Base-by-base conservation (phyloP, 2,329 filamentous ascomycete species). In the Sarocladium oryzae region DNA sequence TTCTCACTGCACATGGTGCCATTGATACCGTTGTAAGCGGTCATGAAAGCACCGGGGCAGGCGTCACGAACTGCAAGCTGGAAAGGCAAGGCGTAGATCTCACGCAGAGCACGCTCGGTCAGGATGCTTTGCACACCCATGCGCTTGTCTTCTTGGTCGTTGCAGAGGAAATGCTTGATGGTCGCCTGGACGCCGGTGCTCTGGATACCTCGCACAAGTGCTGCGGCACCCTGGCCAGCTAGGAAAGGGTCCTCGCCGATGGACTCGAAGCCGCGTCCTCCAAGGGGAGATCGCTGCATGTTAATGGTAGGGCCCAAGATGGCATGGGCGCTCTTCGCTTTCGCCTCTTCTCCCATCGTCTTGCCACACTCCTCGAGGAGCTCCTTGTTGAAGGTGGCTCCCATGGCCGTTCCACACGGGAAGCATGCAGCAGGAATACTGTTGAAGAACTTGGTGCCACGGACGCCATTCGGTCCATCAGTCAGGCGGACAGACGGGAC, bases 381-480 rank as follows among this genome's bases (percentile, higher is more conserved):
- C 5, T 71, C 63, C 26, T 68, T 64, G 62, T 84, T 80, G 61
- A 78, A 84, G 21, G 79, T 82, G 4, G 80, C 71, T 24, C 76
- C 80, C 5, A 84, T 69, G 1, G 70, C 75, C 0, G 78, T 80
- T 20, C 78, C 78, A 54, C 79, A 82, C 10, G 80, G 79, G 56
- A 84, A 76, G 58, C 79, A 82, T n/a, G 79, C 79, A 1, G 80
- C 76, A 21, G 71, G 73, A 28, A 75, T 67, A 50, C 83, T 81
- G 57, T 82, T 79, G 67, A 87, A 86, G 71, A 85, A 86, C 57
- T 78, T 81, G 43, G 78, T 82, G 49, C 84, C 84, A 56, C 85
- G 74, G 30, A 85, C 78, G 49, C 85, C 85, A 62, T 86, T 87
- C 33, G 85, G 85, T 0, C 85, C 84, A 58, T 88, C 85, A 33